Evolutionary conservation across 148 eudicot species (phyloP), one percentile per base, ranked within the genome.

Genomic region (Agrostemma githago): DNA sequence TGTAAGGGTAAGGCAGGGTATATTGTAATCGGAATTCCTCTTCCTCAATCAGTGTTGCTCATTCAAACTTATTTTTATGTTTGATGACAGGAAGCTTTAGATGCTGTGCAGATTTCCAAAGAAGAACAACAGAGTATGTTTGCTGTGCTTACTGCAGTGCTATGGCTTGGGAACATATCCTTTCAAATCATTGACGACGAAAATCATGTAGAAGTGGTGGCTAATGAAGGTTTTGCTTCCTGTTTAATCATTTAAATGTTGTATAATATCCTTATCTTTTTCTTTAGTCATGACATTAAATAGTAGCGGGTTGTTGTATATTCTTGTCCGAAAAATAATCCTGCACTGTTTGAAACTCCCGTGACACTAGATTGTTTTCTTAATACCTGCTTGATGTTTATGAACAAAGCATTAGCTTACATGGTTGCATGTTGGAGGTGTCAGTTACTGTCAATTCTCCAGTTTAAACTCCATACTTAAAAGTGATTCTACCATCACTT

Each of bases 141-240:
- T 82, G 83, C 88, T 79, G 86, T 92, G 86, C 89, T 95, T 74
- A 86, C 94, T 82, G 93, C 96, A 62, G 88, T 95, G 42, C 82
- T 95, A 66, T 95, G 99, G 99, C 85, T 95, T 66, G 99, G 99
- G 70, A 95, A 95, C 87, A 85, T 95, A 82, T 80, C 93, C 58
- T 95, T 90, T 82, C 83, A 88, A 77, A 89, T 83, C 43, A 73
- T 76, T 76, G 94, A 88, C 84, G 74, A 78, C 73, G 97, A 90
- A 80, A 89, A 86, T 84, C 89, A 95, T 67, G 78, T 88, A 19
- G 88, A 89, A 76, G 94, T 95, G 74, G 87, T 90, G 72, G 74
- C 72, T 65, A 84, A 85, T 84, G 99, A 92, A 89, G 99, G 99
- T 95, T 80, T 39, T 77, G 70, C 53, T 78, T 44, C 70, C 44